phyloP scores from a whole-genome alignment of 176 grass and related monocot genomes.

The Oryza longistaminata region DNA sequence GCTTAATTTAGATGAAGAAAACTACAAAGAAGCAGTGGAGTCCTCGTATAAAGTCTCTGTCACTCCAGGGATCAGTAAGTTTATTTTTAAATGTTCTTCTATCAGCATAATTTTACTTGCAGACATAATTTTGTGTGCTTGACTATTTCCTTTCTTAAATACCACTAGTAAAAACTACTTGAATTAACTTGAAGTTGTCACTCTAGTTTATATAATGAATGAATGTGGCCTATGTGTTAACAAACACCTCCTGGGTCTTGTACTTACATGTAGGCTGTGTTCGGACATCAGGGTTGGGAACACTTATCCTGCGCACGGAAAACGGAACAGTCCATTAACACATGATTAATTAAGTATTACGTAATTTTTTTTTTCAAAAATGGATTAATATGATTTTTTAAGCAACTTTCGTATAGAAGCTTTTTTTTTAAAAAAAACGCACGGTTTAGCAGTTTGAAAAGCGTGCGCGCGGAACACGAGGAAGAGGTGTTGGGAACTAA shows the following conservation, averaged over 20 bases:
- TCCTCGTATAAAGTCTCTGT: conserved; percentile 88
- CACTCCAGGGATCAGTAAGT: conserved; percentile 86
- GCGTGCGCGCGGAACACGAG: no score
- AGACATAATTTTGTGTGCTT: background rate
- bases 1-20: conserved; percentile 94
- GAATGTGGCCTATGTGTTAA: background rate
- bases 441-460: no score
- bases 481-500: no score
- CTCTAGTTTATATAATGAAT: conserved; percentile 31
- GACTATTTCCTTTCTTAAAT: background rate
- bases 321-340: no score
- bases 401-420: no score
- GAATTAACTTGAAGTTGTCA: background rate
- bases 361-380: no score
- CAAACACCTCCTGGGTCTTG: background rate
- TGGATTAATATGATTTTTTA: no score
- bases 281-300: no score
- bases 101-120: background rate
- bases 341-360: no score
- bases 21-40: conserved; percentile 95
- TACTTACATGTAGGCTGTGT: background rate
- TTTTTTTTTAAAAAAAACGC: no score
- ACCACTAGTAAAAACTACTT: background rate
- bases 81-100: conserved; percentile 11
- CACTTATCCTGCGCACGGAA: no score